These are phyloP conservation scores for Xylaria sp. DNA, from an alignment of 2,329 filamentous ascomycete genomes.

Conservation along the genomic window DNA sequence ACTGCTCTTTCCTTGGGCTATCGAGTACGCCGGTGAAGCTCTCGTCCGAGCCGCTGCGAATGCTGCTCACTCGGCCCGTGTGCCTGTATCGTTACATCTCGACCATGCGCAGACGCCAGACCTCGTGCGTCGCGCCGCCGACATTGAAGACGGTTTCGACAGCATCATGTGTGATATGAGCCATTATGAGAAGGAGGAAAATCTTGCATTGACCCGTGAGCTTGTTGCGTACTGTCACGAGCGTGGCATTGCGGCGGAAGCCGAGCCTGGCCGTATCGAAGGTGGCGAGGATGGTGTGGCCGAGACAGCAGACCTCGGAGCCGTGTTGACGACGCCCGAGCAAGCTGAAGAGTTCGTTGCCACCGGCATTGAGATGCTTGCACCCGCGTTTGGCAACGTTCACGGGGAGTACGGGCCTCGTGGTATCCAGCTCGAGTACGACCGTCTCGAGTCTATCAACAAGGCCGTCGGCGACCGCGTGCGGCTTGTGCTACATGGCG, in stretches of 20 bases:
- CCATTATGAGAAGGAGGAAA: constrained; percentile 74
- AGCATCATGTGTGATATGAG: constrained; percentile 80
- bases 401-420: constrained; percentile 68
- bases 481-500: constrained; percentile 54
- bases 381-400: constrained; percentile 72
- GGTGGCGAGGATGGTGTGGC: constrained; percentile 69
- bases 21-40: constrained; percentile 65
- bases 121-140: constrained; percentile 64
- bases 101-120: constrained; percentile 70
- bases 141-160: constrained; percentile 66
- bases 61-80: constrained; percentile 60
- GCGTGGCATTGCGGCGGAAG: constrained; percentile 71
- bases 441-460: constrained; percentile 45
- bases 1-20: constrained; percentile 76
- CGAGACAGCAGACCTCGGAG: constrained; percentile 52
- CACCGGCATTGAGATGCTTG: constrained; percentile 71
- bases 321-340: constrained; percentile 64
- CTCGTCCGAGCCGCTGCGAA: constrained; percentile 62
- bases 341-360: constrained; percentile 68
- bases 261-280: constrained; percentile 74
- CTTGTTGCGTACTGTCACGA: constrained; percentile 68
- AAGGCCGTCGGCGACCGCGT: constrained; percentile 52
- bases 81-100: constrained; percentile 68
- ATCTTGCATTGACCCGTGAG: constrained; percentile 67
- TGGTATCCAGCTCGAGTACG: constrained; percentile 46